These are phyloP conservation scores for Selaginella moellendorffii DNA, from an alignment of 75 land plant genomes.

Conservation along the genomic window DNA sequence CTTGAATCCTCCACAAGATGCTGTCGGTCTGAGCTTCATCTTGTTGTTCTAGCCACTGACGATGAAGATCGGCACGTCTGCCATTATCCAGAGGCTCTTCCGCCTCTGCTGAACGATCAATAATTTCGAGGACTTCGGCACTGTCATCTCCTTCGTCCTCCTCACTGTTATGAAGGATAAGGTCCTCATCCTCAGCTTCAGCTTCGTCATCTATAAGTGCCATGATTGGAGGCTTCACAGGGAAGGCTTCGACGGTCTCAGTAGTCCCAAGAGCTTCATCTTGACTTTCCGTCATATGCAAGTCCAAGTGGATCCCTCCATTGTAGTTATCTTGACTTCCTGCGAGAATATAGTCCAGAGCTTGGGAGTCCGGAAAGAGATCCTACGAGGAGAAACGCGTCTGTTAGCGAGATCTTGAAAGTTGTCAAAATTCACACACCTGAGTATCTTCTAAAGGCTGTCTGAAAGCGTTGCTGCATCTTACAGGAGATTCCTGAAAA, in stretches of 20 bases:
- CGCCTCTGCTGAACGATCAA: conserved; percentile 14
- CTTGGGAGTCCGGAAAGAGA: too few relatives aligned
- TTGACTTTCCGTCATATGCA: too few relatives aligned
- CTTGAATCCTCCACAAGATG: conserved; percentile 38
- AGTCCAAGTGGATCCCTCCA: too few relatives aligned
- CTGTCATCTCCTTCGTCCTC: neutral
- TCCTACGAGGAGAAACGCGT: too few relatives aligned
- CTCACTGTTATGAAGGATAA: neutral
- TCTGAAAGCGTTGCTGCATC: too few relatives aligned
- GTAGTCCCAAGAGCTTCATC: too few relatives aligned
- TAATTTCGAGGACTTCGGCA: neutral
- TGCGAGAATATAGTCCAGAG: too few relatives aligned
- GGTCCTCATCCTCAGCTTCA: neutral
- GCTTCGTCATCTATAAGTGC: neutral
- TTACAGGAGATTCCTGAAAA: too few relatives aligned
- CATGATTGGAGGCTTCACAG: neutral
- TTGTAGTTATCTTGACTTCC: too few relatives aligned
- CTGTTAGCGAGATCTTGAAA: too few relatives aligned
- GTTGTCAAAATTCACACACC: too few relatives aligned
- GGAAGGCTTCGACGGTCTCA: neutral
- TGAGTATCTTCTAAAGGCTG: too few relatives aligned
- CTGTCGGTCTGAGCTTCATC: neutral
- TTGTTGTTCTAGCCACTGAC: conserved; percentile 74
- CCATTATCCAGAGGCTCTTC: conserved; percentile 37
- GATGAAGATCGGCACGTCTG: conserved; percentile 64